Evolutionary conservation across 108 stramenopile genomes (phyloP).

Genomic region (Cyclotella baltica): DNA sequence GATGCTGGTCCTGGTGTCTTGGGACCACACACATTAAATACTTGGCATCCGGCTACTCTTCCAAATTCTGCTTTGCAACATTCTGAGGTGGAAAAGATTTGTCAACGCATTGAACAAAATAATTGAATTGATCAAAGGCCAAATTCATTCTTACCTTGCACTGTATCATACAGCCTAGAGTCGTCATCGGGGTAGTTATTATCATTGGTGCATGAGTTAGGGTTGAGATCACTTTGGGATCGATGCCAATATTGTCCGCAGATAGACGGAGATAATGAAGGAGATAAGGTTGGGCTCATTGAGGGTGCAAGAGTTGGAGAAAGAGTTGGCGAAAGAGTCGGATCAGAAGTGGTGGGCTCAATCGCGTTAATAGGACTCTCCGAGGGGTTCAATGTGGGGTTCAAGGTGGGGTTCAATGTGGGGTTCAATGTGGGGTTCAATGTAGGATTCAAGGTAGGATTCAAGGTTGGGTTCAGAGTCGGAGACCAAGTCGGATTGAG

Average conservation of each 20-base stretch:
- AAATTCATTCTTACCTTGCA: neutral
- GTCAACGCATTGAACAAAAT: neutral
- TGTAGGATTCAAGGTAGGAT: constrained; percentile 9
- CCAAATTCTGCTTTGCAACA: constrained; percentile 24
- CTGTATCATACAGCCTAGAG: constrained; percentile 10
- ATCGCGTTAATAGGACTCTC: too few relatives aligned
- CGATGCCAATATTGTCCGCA: constrained; percentile 12
- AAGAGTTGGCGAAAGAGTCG: too few relatives aligned
- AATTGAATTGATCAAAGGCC: neutral
- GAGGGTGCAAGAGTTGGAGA: neutral
- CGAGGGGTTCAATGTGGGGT: neutral
- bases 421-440: constrained; percentile 2
- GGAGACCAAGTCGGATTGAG: neutral
- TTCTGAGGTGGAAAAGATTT: neutral
- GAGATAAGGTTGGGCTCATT: neutral
- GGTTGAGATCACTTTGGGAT: neutral
- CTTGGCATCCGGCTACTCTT: constrained; percentile 7
- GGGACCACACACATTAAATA: constrained; percentile 15
- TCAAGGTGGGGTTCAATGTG: neutral
- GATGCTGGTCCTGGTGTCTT: constrained; percentile 11
- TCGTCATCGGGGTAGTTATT: neutral
- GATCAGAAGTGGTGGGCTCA: too few relatives aligned
- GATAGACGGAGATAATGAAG: neutral
- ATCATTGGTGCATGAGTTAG: constrained; percentile 19
- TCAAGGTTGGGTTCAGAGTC: neutral